Percentiles rank a stretch among this genome's conserved stretches.
These are phyloP conservation scores for Colletotrichum sojae DNA, from an alignment of 2,329 filamentous ascomycete species.

Conservation along the genomic window DNA sequence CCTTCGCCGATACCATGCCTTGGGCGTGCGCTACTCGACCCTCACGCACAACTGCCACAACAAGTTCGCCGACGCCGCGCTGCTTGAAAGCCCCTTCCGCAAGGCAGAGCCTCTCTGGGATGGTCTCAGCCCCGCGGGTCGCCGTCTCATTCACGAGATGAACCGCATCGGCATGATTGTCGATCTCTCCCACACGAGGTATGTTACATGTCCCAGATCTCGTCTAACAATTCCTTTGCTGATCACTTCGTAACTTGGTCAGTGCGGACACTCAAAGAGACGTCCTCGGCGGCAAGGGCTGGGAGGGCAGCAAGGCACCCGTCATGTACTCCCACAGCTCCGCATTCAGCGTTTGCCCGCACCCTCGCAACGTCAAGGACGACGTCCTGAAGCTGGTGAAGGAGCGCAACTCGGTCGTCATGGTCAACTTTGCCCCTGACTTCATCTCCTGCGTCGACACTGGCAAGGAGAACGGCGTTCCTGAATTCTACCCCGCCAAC, in stretches of 20 bases:
- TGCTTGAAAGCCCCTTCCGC: conserved; percentile 68
- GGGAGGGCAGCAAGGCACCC: conserved; percentile 82
- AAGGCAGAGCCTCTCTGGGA: conserved; percentile 73
- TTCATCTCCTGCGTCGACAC: conserved; percentile 83
- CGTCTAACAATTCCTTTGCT: neutral
- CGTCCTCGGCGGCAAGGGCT: conserved; percentile 77
- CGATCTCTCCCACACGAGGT: conserved; percentile 81
- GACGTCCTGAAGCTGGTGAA: conserved; percentile 85
- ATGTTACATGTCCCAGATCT: neutral
- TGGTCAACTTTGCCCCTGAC: conserved; percentile 90
- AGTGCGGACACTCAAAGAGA: conserved; percentile 87
- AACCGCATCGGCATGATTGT: conserved; percentile 96
- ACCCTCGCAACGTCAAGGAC: conserved; percentile 92
- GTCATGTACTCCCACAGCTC: conserved; percentile 93
- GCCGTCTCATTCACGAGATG: conserved; percentile 85
- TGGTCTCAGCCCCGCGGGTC: conserved; percentile 81
- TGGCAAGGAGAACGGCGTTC: conserved; percentile 73
- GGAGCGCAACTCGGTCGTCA: conserved; percentile 80
- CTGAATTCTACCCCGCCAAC: conserved; percentile 76
- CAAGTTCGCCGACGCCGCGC: conserved; percentile 86
- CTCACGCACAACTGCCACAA: conserved; percentile 97
- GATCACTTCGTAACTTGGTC: conserved; percentile 7
- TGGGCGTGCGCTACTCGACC: conserved; percentile 90
- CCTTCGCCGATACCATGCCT: conserved; percentile 79
- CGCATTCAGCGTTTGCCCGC: conserved; percentile 83